Percentiles rank a stretch among this genome's conserved stretches.
These are phyloP conservation scores for Fusarium secorum DNA, from an alignment of 2,329 filamentous ascomycete species.

Conservation along the genomic window DNA sequence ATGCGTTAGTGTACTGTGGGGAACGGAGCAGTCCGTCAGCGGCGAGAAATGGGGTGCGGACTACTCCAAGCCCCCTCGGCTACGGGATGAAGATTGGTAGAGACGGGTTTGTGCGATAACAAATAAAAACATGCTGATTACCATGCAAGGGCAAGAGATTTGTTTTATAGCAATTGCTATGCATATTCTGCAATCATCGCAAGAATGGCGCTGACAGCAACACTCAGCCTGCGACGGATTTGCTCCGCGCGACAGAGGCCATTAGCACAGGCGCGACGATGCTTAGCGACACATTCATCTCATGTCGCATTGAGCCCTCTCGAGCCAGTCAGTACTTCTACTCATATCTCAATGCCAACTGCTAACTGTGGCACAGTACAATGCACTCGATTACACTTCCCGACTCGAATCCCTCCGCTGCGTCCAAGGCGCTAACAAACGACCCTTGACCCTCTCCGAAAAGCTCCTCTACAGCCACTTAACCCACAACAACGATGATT, in stretches of 20 bases:
- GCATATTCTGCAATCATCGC: background rate
- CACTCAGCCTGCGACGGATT: background rate
- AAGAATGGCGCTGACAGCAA: background rate
- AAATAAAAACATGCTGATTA: background rate
- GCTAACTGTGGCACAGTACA: background rate
- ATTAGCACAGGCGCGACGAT: background rate
- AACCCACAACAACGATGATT: slow-evolving; percentile 40
- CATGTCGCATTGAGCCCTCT: slow-evolving; percentile 34
- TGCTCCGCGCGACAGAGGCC: background rate
- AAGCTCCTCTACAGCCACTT: slow-evolving; percentile 51
- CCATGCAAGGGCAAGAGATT: background rate
- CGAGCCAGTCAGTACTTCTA: slow-evolving; percentile 5
- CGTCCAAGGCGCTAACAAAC: slow-evolving; percentile 25
- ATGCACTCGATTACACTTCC: slow-evolving; percentile 26
- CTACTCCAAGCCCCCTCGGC: background rate
- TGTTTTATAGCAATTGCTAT: fast-evolving
- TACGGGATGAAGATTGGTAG: background rate
- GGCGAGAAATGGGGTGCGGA: background rate
- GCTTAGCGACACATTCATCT: slow-evolving; percentile 5
- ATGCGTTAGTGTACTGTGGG: background rate
- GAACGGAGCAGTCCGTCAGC: slow-evolving; percentile 2
- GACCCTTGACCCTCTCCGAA: slow-evolving; percentile 49
- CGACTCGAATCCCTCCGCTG: slow-evolving; percentile 20
- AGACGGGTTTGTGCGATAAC: background rate
- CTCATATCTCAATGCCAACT: fast-evolving